Evolutionary conservation across 495 filamentous ascomycete species (phyloP).

Genomic region (Trichoderma orchidacearum): DNA sequence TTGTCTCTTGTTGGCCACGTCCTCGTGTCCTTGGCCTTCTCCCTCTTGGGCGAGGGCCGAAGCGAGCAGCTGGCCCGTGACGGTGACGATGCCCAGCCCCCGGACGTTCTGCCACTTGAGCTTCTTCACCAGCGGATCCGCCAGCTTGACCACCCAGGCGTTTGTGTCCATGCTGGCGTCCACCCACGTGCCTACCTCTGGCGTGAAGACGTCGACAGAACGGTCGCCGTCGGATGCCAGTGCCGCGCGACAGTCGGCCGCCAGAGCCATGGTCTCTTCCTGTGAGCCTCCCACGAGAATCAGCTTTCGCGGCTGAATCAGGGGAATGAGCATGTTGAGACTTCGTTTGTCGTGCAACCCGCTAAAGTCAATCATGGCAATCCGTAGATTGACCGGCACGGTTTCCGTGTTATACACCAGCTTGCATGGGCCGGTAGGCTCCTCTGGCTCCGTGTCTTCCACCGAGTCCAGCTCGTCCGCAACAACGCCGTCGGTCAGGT

Average conservation of each 20-base stretch:
- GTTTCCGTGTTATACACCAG: constrained; percentile 44
- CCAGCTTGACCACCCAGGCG: constrained; percentile 88
- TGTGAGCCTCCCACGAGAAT: constrained; percentile 72
- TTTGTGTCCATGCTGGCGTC: constrained; percentile 96
- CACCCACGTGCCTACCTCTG: constrained; percentile 51
- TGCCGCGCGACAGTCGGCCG: constrained; percentile 67
- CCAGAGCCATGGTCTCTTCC: constrained; percentile 63
- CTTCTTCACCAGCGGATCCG: constrained; percentile 63
- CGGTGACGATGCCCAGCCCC: constrained; percentile 74
- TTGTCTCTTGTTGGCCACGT: constrained; percentile 47
- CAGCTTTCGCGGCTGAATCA: constrained; percentile 87
- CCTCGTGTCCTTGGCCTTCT: constrained; percentile 19
- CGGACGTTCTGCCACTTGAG: constrained; percentile 91
- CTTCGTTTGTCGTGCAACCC: constrained; percentile 88
- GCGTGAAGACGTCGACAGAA: constrained; percentile 61
- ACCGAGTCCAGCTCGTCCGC: constrained; percentile 39
- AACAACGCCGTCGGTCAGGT: constrained; percentile 21
- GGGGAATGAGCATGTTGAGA: constrained; percentile 83
- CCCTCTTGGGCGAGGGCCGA: constrained; percentile 15
- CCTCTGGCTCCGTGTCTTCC: constrained; percentile 43
- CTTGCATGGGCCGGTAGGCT: constrained; percentile 60
- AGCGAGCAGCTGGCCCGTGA: constrained; percentile 50
- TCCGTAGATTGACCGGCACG: constrained; percentile 52
- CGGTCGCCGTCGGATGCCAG: constrained; percentile 34
- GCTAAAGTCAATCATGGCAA: constrained; percentile 82